phyloP scores from a whole-genome alignment of 2,329 filamentous ascomycete species.

The Trichoderma sp. region DNA sequence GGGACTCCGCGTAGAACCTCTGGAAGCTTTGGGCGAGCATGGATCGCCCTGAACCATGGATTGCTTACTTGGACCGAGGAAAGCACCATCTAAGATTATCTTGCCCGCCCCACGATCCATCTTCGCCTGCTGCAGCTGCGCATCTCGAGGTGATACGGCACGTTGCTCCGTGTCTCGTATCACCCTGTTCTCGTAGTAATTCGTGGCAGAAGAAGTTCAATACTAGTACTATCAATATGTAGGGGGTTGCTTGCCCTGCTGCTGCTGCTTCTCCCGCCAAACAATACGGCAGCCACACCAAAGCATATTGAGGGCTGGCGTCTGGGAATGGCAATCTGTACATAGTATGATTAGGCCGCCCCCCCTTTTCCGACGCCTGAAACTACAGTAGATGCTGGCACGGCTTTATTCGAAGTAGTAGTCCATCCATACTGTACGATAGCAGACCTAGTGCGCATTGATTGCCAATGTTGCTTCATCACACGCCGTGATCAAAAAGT shows the following conservation, averaged over 20 bases:
- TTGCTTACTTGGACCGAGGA: background rate
- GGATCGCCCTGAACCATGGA: constrained; percentile 10
- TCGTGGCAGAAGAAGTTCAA: background rate
- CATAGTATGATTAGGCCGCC: background rate
- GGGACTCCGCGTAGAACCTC: constrained; percentile 4
- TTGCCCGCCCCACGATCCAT: constrained; percentile 17
- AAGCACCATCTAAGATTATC: constrained; percentile 12
- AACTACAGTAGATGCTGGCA: constrained; percentile 4
- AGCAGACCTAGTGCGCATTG: background rate
- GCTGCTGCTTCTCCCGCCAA: background rate
- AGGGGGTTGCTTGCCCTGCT: background rate
- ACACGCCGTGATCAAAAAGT: background rate
- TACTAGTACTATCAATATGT: background rate
- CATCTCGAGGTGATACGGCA: background rate
- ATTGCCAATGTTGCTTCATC: background rate
- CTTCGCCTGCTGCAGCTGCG: constrained; percentile 15
- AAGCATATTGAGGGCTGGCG: background rate
- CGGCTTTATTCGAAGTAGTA: background rate
- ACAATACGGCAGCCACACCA: background rate
- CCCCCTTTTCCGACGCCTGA: constrained; percentile 8
- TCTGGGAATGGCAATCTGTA: background rate
- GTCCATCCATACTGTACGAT: background rate
- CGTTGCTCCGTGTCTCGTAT: background rate
- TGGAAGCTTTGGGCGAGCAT: constrained; percentile 7
- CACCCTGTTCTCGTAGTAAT: background rate